Percentiles rank a stretch among this genome's conserved stretches.
phyloP scores from a whole-genome alignment of 2,329 filamentous ascomycete genomes.

The Teratosphaeria destructans region DNA sequence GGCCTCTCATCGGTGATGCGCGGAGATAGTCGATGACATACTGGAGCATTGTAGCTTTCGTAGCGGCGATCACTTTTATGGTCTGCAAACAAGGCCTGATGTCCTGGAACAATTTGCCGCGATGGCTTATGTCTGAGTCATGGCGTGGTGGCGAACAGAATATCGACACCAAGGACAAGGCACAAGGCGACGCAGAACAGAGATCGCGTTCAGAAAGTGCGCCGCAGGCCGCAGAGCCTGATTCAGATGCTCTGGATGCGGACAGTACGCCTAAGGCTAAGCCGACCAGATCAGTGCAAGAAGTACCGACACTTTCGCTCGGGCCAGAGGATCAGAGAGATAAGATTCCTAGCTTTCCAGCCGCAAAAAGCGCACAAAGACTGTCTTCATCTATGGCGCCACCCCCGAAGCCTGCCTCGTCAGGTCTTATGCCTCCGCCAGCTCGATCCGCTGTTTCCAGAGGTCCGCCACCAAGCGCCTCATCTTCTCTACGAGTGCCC shows the following conservation, averaged over 20 bases:
- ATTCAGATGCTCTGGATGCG: constrained; percentile 8
- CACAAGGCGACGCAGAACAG: neutral
- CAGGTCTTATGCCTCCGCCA: constrained; percentile 22
- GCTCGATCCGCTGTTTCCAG: constrained; percentile 7
- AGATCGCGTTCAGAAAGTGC: neutral
- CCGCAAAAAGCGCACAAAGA: constrained; percentile 37
- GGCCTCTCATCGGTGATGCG: neutral
- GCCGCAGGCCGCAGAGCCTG: neutral
- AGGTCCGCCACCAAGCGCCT: constrained; percentile 17
- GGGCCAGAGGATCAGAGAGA: constrained; percentile 23
- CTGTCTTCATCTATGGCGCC: constrained; percentile 30
- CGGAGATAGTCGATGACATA: constrained; percentile 28
- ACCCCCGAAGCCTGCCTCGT: constrained; percentile 18
- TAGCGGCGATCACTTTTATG: constrained; percentile 31
- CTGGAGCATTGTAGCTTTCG: constrained; percentile 29
- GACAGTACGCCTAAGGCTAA: constrained; percentile 23
- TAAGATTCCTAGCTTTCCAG: constrained; percentile 31
- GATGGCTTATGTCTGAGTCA: constrained; percentile 15
- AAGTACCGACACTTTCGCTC: constrained; percentile 19
- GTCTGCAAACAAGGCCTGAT: constrained; percentile 30
- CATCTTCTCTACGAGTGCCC: constrained; percentile 31
- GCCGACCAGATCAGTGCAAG: constrained; percentile 3
- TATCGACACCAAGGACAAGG: neutral
- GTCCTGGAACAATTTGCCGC: constrained; percentile 23
- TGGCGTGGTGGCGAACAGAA: neutral